Evolutionary conservation across 352 stramenopile genomes (phyloP).

Genomic region (Phytophthora brassicae): DNA sequence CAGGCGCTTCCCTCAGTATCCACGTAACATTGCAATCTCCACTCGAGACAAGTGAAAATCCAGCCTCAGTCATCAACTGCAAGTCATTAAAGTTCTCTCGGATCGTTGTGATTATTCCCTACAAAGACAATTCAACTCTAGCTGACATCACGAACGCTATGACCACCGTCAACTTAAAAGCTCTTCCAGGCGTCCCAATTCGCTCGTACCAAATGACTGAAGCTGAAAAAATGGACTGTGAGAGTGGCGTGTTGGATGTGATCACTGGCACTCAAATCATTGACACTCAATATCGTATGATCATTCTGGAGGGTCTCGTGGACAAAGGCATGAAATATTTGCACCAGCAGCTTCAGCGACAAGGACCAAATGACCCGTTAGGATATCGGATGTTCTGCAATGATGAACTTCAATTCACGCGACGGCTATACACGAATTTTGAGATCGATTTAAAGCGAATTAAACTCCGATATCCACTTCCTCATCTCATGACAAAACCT

Average conservation of each 20-base stretch:
- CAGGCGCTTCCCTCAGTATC: slow-evolving; percentile 42
- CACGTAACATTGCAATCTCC: slow-evolving; percentile 46
- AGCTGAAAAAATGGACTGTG: slow-evolving; percentile 49
- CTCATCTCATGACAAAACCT: slow-evolving; percentile 58
- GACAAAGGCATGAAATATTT: slow-evolving; percentile 54
- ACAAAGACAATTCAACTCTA: slow-evolving; percentile 64
- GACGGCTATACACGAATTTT: slow-evolving; percentile 86
- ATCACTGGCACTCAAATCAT: slow-evolving; percentile 89
- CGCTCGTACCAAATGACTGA: slow-evolving; percentile 80
- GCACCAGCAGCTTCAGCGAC: slow-evolving; percentile 41
- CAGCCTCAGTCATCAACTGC: background rate
- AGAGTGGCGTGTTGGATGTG: slow-evolving; percentile 71
- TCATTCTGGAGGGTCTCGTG: slow-evolving; percentile 85
- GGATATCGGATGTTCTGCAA: slow-evolving; percentile 76
- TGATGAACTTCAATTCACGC: slow-evolving; percentile 65
- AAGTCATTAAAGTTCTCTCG: slow-evolving; percentile 53
- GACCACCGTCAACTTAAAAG: slow-evolving; percentile 56
- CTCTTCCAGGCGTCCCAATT: slow-evolving; percentile 57
- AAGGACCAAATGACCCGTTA: slow-evolving; percentile 31
- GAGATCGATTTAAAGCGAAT: slow-evolving; percentile 90
- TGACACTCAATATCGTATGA: slow-evolving; percentile 82
- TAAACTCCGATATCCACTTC: slow-evolving; percentile 83
- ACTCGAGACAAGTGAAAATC: slow-evolving; percentile 14
- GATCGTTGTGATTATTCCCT: slow-evolving; percentile 85
- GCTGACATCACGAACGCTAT: slow-evolving; percentile 56